Conservation (phyloP, 208 protist genomes). For the Leishmania tarentolae region DNA sequence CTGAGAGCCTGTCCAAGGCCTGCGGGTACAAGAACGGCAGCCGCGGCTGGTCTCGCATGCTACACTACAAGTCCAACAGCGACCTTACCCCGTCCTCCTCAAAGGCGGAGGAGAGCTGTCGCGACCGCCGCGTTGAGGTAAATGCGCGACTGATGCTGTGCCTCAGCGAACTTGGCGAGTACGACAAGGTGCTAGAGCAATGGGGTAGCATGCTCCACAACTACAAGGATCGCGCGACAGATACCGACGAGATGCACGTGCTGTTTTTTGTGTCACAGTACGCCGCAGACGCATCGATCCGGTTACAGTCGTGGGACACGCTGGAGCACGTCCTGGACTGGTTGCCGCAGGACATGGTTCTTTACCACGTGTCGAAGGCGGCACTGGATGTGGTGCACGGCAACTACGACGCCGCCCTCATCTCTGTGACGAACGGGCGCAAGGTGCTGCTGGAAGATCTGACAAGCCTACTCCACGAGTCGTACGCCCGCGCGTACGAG, state of each 20-base stretch:
- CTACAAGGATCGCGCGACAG: constrained; percentile 30
- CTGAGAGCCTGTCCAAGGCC: constrained; percentile 32
- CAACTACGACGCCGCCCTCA: constrained; percentile 60
- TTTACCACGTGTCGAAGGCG: constrained; percentile 69
- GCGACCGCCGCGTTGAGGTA: constrained; percentile 48
- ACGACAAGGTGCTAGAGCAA: constrained; percentile 67
- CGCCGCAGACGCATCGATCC: constrained; percentile 84
- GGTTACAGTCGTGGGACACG: constrained; percentile 76
- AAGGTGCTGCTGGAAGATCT: constrained; percentile 75
- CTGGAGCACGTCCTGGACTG: constrained; percentile 54
- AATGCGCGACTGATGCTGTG: constrained; percentile 70
- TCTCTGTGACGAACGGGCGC: constrained; percentile 56
- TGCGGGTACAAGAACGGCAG: constrained; percentile 26
- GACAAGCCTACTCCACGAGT: constrained; percentile 82
- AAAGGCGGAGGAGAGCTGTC: constrained; percentile 36
- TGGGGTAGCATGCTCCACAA: constrained; percentile 51
- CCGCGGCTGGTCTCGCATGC: constrained; percentile 41
- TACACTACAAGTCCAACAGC: constrained; percentile 43
- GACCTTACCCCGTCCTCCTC: constrained; percentile 51
- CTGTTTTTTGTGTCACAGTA: constrained; percentile 78
- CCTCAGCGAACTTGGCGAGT: constrained; percentile 81
- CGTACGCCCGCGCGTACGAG: constrained; percentile 92
- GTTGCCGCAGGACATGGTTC: constrained; percentile 62
- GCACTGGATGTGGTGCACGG: constrained; percentile 53
- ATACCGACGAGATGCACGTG: constrained; percentile 58